Conservation (phyloP, 1,284 basidiomycete species). For the Marasmius sp. region DNA sequence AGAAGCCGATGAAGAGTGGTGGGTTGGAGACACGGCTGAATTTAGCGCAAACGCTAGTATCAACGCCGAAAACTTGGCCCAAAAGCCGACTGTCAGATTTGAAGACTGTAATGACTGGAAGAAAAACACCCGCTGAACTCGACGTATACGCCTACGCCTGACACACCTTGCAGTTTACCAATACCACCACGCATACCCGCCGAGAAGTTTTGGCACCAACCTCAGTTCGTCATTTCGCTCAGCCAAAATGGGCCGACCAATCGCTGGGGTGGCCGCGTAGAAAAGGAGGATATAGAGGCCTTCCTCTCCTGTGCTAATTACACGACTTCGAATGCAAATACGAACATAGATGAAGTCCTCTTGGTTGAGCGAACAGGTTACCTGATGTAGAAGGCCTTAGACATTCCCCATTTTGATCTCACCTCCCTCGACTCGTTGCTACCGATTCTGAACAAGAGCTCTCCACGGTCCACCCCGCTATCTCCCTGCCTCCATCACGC, state of each 20-base stretch:
- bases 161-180: conserved; percentile 8
- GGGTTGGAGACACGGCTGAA: no score
- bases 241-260: conserved; percentile 66
- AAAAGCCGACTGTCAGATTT: no score
- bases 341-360: conserved; percentile 37
- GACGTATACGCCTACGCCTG: conserved; percentile 13
- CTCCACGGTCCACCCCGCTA: no score
- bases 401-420: conserved; percentile 85
- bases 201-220: conserved; percentile 63
- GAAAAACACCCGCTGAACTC: conserved; percentile 16
- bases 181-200: no score
- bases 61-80: no score
- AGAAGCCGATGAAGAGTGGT: no score
- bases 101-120: no score
- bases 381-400: conserved; percentile 84
- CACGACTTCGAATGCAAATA: conserved; percentile 11
- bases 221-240: conserved; percentile 77
- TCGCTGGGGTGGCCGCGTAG: conserved; percentile 64
- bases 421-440: conserved; percentile 76
- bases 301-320: conserved; percentile 39
- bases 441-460: conserved; percentile 67
- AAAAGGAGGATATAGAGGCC: conserved; percentile 72
- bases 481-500: no score
- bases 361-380: conserved; percentile 76
- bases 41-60: no score